Conservation (phyloP, 441 rosid genomes). For the Gossypium schwendimanii region DNA sequence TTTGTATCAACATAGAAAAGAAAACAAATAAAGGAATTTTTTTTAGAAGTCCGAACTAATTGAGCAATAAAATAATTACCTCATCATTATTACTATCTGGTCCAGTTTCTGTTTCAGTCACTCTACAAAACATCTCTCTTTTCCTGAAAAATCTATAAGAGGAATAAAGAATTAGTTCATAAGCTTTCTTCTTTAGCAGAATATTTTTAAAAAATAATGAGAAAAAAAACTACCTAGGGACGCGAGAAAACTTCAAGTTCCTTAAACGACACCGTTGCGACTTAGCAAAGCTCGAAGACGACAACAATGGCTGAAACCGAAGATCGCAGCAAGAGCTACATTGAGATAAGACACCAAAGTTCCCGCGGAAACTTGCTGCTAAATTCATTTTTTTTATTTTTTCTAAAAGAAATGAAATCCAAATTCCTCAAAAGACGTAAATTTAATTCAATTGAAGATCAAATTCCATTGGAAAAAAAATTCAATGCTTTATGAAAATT, state of each 20-base stretch:
- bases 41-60: neutral
- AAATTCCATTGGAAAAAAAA: constrained; percentile 21
- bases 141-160: constrained; percentile 32
- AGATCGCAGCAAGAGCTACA: constrained; percentile 45
- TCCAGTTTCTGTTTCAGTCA: constrained; percentile 53
- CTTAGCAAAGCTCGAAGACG: constrained; percentile 31
- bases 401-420: neutral
- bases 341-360: constrained; percentile 33
- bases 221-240: constrained; percentile 37
- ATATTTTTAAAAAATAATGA: neutral
- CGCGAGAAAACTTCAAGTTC: constrained; percentile 20
- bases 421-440: neutral
- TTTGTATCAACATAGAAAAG: neutral
- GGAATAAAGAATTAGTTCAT: neutral
- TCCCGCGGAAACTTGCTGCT: constrained; percentile 45
- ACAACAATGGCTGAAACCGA: constrained; percentile 44
- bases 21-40: neutral
- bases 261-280: constrained; percentile 16
- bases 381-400: constrained; percentile 38
- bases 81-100: constrained; percentile 68
- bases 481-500: too few species aligned
- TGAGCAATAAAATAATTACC: constrained; percentile 27
- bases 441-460: constrained; percentile 23
- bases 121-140: constrained; percentile 51
- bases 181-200: neutral